phyloP scores from a whole-genome alignment of 345 rosid genomes.

The Euphorbia lathyris region DNA sequence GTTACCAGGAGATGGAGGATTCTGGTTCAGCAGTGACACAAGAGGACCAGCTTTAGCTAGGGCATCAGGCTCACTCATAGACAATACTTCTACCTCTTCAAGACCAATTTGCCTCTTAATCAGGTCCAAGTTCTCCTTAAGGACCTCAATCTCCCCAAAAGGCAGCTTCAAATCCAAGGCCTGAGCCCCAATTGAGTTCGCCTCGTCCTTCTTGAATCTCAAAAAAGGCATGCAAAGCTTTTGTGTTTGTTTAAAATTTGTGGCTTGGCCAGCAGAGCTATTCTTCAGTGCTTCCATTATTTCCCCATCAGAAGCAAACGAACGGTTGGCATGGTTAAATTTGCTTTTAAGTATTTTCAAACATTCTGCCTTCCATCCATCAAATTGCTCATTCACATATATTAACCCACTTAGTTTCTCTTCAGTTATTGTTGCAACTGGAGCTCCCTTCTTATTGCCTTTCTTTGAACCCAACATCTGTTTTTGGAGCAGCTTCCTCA shows the following conservation, averaged over 20 bases:
- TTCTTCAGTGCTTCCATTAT: constrained; percentile 54
- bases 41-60: constrained; percentile 51
- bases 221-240: constrained; percentile 88
- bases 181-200: constrained; percentile 56
- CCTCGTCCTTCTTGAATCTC: constrained; percentile 83
- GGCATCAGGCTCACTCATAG: constrained; percentile 44
- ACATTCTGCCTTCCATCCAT: constrained; percentile 89
- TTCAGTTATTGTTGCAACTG: constrained; percentile 44
- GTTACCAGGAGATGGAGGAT: constrained; percentile 78
- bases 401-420: constrained; percentile 54
- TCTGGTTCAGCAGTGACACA: constrained; percentile 49
- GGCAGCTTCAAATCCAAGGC: constrained; percentile 78
- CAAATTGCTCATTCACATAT: constrained; percentile 74
- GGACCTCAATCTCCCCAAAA: constrained; percentile 85
- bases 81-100: constrained; percentile 56
- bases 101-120: constrained; percentile 77
- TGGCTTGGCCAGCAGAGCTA: constrained; percentile 49
- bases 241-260: constrained; percentile 59
- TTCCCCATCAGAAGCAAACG: constrained; percentile 65
- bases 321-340: constrained; percentile 34
- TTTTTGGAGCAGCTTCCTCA: constrained; percentile 78
- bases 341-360: constrained; percentile 63
- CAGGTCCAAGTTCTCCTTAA: constrained; percentile 64
- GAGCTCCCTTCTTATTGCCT: constrained; percentile 61
- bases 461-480: constrained; percentile 70